These are phyloP conservation scores for Sporisorium graminicola DNA, from an alignment of 1,284 basidiomycete species.

Conservation along the genomic window DNA sequence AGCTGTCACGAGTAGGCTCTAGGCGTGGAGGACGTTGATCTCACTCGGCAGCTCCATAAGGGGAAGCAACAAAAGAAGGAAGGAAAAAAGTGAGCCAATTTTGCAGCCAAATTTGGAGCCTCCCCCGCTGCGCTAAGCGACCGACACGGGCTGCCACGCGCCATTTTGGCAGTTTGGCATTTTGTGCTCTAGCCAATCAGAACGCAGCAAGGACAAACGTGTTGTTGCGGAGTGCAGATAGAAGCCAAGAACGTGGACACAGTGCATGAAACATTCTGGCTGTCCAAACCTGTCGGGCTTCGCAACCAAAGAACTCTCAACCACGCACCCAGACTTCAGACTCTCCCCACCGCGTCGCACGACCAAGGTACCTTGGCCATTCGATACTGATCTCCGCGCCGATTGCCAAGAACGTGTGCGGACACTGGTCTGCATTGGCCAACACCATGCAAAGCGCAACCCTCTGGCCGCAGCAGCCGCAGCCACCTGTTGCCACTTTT, in stretches of 20 bases:
- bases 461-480: too few species aligned
- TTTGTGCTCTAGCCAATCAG: constrained; percentile 32
- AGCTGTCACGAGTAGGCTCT: not conserved
- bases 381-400: not conserved
- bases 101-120: too few species aligned
- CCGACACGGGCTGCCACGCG: not conserved
- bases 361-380: not conserved
- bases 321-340: constrained; percentile 17
- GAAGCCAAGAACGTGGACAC: constrained; percentile 37
- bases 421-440: not conserved
- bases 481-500: not conserved
- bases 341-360: not conserved
- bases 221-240: constrained; percentile 35
- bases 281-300: constrained; percentile 13
- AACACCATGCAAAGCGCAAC: too few species aligned
- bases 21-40: not conserved
- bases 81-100: too few species aligned
- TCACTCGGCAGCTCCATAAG: not conserved
- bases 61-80: not conserved
- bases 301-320: not conserved
- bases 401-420: constrained; percentile 10
- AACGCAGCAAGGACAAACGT: constrained; percentile 20
- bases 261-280: constrained; percentile 27
- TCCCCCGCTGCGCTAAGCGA: not conserved
- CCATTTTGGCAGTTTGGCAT: not conserved